Base-by-base conservation (phyloP, 139 green algal species). In the Tetradesmus lagerheimii region DNA sequence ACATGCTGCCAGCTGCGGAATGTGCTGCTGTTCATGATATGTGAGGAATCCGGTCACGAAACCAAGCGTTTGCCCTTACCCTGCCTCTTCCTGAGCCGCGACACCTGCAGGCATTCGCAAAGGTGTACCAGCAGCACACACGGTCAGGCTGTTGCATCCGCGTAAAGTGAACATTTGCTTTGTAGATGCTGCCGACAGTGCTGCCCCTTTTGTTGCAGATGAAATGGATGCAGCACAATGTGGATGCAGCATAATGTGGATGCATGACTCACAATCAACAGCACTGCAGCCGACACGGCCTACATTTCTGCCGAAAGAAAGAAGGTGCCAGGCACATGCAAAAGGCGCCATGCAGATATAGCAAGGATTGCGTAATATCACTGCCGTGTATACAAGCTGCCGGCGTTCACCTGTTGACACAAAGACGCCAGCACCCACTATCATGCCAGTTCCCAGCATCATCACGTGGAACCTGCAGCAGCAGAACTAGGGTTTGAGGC, bases 401-500 rank as follows among this genome's bases (percentile, higher is more conserved):
- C n/a, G n/a, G n/a, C n/a, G n/a, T n/a, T 1, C 34, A 80, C 18
- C 75, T 43, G 34, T 45, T 29, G 75, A 43, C 34, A 86, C 95
- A 80, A 97, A 98, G 3, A 97, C 90, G 35, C 96, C 96, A 34
- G 95, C 96, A 4, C 96, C 96, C 29, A 98, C 90, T 86, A 97
- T 96, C 67, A 85, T 91, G 57, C 81, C 81, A 38, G 81, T 87
- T 27, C 81, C 81, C 35, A 88, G 31, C 83, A 88, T 88, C 14
- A n/a, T 34, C 35, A 81, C 84, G 43, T 81, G 64, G 66, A 89
- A 89, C 84, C 76, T 83, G 37, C 38, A 83, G 76, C n/a, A 31
- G 38, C 50, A 64, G 12, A 64, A 64, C 50, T 45, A 45, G n/a
- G 37, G 38, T 45, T 41, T 45, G 35, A 16, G 9, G 37, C 76